Percentiles rank a stretch among this genome's conserved stretches.
These are phyloP conservation scores for Noccaea caerulescens DNA, from an alignment of 345 rosid genomes.

Conservation along the genomic window DNA sequence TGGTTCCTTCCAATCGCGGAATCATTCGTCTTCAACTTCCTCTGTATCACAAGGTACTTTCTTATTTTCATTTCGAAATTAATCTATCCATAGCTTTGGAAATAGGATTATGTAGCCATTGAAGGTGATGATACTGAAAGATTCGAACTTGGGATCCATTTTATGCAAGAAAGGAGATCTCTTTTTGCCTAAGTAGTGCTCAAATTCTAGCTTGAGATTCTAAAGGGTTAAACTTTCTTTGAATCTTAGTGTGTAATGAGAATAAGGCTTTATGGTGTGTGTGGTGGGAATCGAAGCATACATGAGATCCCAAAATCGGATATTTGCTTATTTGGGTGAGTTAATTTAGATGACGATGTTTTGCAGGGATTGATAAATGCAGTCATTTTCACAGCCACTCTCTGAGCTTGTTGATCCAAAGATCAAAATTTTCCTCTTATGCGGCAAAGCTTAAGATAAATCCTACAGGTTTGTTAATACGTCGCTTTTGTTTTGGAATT, in stretches of 20 bases:
- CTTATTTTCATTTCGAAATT: not conserved
- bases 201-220: not conserved
- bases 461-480: slow-evolving; percentile 56
- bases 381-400: slow-evolving; percentile 29
- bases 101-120: slow-evolving; percentile 1
- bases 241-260: not conserved
- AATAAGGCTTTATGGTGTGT: not conserved
- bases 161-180: not conserved
- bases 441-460: slow-evolving; percentile 31
- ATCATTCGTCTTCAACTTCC: slow-evolving; percentile 24
- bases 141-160: not conserved
- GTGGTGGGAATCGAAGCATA: not conserved
- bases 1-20: slow-evolving; percentile 38
- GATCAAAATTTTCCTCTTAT: slow-evolving; percentile 48
- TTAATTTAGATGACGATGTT: not conserved
- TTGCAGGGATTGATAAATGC: slow-evolving; percentile 37
- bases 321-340: not conserved
- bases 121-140: not conserved
- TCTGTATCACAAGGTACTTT: slow-evolving; percentile 43
- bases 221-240: not conserved
- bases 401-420: slow-evolving; percentile 30
- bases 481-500: not conserved
- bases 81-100: not conserved
- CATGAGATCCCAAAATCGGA: not conserved
- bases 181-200: not conserved